Percentiles rank a stretch among this genome's conserved stretches.
Evolutionary conservation across 2,329 filamentous ascomycete genomes (phyloP).

Genomic region (Ceratocystis colombiana): DNA sequence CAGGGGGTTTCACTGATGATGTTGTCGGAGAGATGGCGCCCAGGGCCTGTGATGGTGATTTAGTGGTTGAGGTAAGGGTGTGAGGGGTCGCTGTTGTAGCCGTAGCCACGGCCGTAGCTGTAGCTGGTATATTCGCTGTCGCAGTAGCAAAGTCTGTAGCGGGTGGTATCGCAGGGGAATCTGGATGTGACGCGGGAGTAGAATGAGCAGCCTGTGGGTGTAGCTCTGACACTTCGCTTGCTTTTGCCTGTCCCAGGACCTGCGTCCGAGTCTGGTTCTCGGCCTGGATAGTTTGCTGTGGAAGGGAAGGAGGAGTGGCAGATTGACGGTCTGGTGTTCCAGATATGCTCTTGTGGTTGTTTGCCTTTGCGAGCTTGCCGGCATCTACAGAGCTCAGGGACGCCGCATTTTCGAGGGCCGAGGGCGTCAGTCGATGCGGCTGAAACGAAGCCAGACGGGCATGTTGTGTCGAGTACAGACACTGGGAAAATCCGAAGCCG

Average conservation of each 20-base stretch:
- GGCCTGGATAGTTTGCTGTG: background rate
- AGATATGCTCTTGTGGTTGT: conserved; percentile 1
- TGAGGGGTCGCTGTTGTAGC: background rate
- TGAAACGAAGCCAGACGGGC: conserved; percentile 20
- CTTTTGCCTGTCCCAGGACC: background rate
- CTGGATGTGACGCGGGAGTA: background rate
- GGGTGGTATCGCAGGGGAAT: background rate
- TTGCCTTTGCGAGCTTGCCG: conserved; percentile 19
- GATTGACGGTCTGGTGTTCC: conserved; percentile 14
- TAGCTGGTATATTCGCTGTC: background rate
- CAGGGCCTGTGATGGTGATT: background rate
- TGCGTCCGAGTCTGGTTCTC: background rate
- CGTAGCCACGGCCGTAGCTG: background rate
- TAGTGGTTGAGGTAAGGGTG: background rate
- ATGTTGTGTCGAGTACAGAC: conserved; percentile 10
- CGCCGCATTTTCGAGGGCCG: conserved; percentile 18
- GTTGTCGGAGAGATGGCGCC: background rate
- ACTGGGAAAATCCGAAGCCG: background rate
- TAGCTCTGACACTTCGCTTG: background rate
- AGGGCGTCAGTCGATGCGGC: conserved; percentile 18
- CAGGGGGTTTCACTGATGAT: conserved; percentile 35
- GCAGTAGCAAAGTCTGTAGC: background rate
- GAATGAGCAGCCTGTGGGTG: background rate
- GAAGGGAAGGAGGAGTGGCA: conserved; percentile 5
- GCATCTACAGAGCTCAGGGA: conserved; percentile 16